Base-by-base conservation (phyloP, 116 monocot species). In the Phalaenopsis hybrid region DNA sequence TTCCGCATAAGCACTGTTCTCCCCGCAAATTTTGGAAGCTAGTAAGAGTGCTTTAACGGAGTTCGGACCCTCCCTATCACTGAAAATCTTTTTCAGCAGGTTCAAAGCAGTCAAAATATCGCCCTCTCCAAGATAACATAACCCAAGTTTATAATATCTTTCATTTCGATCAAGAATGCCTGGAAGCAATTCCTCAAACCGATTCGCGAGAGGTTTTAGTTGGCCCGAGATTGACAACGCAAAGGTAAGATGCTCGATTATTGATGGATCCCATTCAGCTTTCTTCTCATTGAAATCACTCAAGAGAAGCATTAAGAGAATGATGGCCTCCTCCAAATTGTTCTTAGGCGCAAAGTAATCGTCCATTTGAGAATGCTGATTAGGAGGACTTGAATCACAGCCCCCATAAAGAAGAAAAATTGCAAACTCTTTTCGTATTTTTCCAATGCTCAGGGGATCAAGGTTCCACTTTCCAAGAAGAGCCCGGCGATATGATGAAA, bases 381-480 rank as follows among this genome's bases (percentile, higher is more conserved):
- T 90, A 51, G 90, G 95, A 23, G 95, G 88, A 46, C 83, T 91
- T 70, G 92, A 89, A 80, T 93, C 93, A 79, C 81, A 88, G 61
- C 93, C 93, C 31, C 88, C 85, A 77, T 95, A 93, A 33, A 99
- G 90, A 86, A 99, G 99, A 80, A 92, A 90, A 76, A 99, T 78
- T n/a, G 95, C 99, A 88, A 99, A 95, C 33, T 93, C 90, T 79
- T 95, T 99, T 61, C 93, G 92, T 83, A 99, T 87, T 78, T 82
- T 89, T 55, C 90, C 85, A 45, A 78, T 67, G 50, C 84, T 83
- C 37, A 84, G 85, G 52, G 72, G 73, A 75, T 89, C 85, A 76
- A 99, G 93, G 49, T 91, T 92, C 98, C 98, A 95, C 23, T 78
- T 16, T 79, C 80, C 79, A 41, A 93, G 85, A 73, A 98, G 90